Base-by-base conservation (phyloP, 2,329 filamentous ascomycete species). In the Trichoderma sp. region DNA sequence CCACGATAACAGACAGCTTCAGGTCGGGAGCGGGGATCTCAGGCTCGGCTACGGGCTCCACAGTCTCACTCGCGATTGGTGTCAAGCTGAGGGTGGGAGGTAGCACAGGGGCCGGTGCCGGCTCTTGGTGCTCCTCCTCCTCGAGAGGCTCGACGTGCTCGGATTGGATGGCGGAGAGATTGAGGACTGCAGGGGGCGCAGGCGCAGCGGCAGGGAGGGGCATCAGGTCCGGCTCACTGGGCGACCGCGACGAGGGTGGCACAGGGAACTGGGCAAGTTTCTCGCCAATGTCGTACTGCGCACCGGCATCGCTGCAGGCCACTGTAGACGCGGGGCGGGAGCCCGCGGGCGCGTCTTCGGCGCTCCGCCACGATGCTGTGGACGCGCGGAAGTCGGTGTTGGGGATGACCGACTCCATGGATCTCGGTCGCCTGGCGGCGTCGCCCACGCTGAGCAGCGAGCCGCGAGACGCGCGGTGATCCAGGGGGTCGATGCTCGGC, bases 201-300 rank as follows among this genome's bases (percentile, higher is more conserved):
- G 74, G 71, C 21, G 75, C 62, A 45, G 78, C 21, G 28, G 75
- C 62, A 45, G 78, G 34, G 28, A 52, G 1, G 7, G 57, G 5
- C 30, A 48, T 17, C 39, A 21, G 10, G 15, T 51, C 57, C 12
- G 57, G 19, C 6, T 71, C 43, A n/a, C 56, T 71, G 0, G 74
- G 30, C 19, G 34, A 71, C 3, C 77, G 71, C n/a, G 79, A 78
- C 0, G 77, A 77, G 0, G 84, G 84, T 5, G 85, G 84, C 14
- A 81, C 78, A 2, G 84, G 83, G 76, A 86, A 86, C 68, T 81
- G 79, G 17, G 81, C 79, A 56, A 87, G 75, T 69, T 82, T 84
- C 64, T 81, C 79, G 19, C 80, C 81, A 72, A 86, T 79, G 26
- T 84, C 82, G 67, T 82, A 78, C 67, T 86, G 83, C 10, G 81